Base-by-base conservation (phyloP, 169 alveolate species). In the Eimeria tenella region DNA sequence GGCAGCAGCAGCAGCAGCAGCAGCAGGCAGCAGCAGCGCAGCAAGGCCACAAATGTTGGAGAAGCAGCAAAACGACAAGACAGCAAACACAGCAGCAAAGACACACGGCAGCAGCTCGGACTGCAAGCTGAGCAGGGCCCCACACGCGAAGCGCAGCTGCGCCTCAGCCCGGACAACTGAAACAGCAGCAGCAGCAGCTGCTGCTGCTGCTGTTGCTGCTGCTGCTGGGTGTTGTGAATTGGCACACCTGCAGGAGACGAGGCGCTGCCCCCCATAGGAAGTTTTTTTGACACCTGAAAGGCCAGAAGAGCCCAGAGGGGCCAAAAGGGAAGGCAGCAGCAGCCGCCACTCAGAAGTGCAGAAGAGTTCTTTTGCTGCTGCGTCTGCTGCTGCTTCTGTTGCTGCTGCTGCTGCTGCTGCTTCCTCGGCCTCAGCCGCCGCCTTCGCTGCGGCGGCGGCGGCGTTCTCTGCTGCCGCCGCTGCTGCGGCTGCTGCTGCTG, bases 331-430 rank as follows among this genome's bases (percentile, higher is more conserved):
- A 7, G 88, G 88, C 88, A 79, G 88, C 88, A 79, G 88, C 88
- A 79, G 52, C 8, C 88, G 88, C 88, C 88, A 79, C 58, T 53
- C 71, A 19, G 65, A n/a, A 19, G 71, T 53, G 62, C 88, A 79
- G 88, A 79, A 79, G 3, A 21, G 21, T 9, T 49, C 52, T 50
- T 79, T 68, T 79, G 88, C 88, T 79, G 88, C 88, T 53, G 71
- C 88, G 19, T 21, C 53, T 53, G 65, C 88, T 55, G 88, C 65
- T 50, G 70, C 88, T 79, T 50, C 88, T 50, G 70, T 15, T 50
- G 65, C 88, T 79, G 65, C 70, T 53, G 88, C 88, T 55, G 88
- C 65, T 53, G 71, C 70, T 50, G 88, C 88, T n/a, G 88, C 88
- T 52, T 11, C 65, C 4, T 21, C 70, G 5, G 88, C 88, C 68